Conservation (phyloP, 768 basidiomycete species). For the Trametes maxima region DNA sequence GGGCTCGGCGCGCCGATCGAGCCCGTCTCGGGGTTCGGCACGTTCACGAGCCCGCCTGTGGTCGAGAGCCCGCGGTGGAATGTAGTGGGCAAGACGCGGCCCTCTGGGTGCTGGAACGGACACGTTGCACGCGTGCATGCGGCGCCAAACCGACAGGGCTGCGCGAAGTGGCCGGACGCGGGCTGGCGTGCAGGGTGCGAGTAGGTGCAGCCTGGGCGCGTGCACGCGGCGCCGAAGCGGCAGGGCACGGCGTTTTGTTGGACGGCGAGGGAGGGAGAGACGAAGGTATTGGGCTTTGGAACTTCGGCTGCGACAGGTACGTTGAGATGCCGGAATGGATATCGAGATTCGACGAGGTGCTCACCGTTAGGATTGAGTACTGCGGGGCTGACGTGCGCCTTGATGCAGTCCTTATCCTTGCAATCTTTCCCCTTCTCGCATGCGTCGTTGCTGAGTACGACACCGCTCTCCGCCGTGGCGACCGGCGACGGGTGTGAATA, state of each 20-base stretch:
- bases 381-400: slow-evolving; percentile 89
- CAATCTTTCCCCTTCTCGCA: slow-evolving; percentile 90
- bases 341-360: slow-evolving; percentile 5
- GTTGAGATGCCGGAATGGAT: neutral
- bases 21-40: slow-evolving; percentile 64
- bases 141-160: slow-evolving; percentile 80
- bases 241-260: slow-evolving; percentile 45
- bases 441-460: slow-evolving; percentile 91
- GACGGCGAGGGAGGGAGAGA: slow-evolving; percentile 34
- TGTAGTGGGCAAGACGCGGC: slow-evolving; percentile 73
- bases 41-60: slow-evolving; percentile 60
- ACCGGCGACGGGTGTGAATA: slow-evolving; percentile 98
- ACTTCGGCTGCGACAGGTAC: slow-evolving; percentile 26
- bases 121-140: slow-evolving; percentile 86
- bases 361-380: slow-evolving; percentile 67
- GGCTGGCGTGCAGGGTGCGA: slow-evolving; percentile 56
- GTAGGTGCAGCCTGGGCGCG: slow-evolving; percentile 69
- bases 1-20: slow-evolving; percentile 65
- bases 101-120: slow-evolving; percentile 85
- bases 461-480: slow-evolving; percentile 90
- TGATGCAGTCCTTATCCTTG: slow-evolving; percentile 91
- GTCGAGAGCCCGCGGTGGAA: slow-evolving; percentile 80
- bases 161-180: slow-evolving; percentile 30
- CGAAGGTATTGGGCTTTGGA: slow-evolving; percentile 42
- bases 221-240: slow-evolving; percentile 73